Conservation (phyloP, 176 grass and related monocot species). For the Cenchrus americanus region DNA sequence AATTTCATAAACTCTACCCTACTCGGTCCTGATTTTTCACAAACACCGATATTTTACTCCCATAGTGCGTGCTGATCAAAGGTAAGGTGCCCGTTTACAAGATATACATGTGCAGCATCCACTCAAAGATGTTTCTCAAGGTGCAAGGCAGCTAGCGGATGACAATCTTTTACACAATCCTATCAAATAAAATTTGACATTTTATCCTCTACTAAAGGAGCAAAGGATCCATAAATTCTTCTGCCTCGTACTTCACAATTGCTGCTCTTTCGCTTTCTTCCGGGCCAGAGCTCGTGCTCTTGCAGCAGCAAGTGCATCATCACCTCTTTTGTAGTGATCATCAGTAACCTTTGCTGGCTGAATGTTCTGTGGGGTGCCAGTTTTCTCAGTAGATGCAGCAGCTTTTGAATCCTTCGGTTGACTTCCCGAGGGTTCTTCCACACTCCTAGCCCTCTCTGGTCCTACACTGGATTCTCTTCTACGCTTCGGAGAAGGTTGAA, state of each 20-base stretch:
- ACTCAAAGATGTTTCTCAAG: background rate
- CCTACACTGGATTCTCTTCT: slow-evolving; percentile 49
- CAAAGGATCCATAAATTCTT: background rate
- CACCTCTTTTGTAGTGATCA: slow-evolving; percentile 74
- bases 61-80: background rate
- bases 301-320: slow-evolving; percentile 69
- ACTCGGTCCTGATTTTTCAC: background rate
- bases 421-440: slow-evolving; percentile 35
- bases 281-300: slow-evolving; percentile 79
- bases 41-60: slow-evolving; percentile 1
- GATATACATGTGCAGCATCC: background rate
- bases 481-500: slow-evolving; percentile 30
- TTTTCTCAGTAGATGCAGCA: slow-evolving; percentile 43
- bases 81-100: background rate
- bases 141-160: background rate
- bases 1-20: background rate
- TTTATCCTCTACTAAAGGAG: background rate
- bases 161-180: background rate
- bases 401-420: slow-evolving; percentile 21
- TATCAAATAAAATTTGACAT: background rate
- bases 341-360: slow-evolving; percentile 42
- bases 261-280: slow-evolving; percentile 72
- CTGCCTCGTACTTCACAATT: slow-evolving; percentile 2
- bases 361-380: background rate
- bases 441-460: slow-evolving; percentile 41